Evolutionary conservation across 768 basidiomycete genomes (phyloP), one percentile per base, ranked within the genome.

Genomic region (Pleurotus giganteus): DNA sequence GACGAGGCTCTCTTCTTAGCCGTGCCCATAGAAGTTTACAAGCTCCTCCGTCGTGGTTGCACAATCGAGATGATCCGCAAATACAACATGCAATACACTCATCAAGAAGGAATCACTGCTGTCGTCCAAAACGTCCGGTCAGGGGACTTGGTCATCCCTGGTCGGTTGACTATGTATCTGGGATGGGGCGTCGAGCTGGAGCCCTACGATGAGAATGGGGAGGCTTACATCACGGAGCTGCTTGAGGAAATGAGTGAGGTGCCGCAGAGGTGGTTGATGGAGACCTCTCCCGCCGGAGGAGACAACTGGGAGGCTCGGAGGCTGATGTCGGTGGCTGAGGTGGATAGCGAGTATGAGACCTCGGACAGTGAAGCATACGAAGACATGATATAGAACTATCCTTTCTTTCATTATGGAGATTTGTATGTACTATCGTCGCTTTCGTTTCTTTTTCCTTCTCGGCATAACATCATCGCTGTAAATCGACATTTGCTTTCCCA

Each of bases 171-270:
- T 24, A 62, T 89, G 7, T 84, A 74, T 58, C 74, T 90, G 4
- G 88, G 88, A 4, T 90, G 85, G 85, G 89, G 88, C 59, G 76
- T 89, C 52, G 59, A 68, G 17, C 66, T 85, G 44, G 74, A 81
- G 54, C 65, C 60, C 12, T 68, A 69, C 36, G 84, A 85, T 55
- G 63, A 62, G 4, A 73, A 75, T 43, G 83, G 79, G 17, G 67
- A 69, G 7, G 63, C 61, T 32, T 81, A 70, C 28, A 78, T 86
- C 53, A 69, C 69, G 43, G 62, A 66, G 41, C 64, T 82, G 19
- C 55, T 77, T 42, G 53, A 56, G 12, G 75, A 77, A 29, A 65
- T 75, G 45, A 67, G 61, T 45, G 56, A 58, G 4, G 61, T 58
- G 32, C 68, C 71, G 4, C 63, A 67, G 17, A 63, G 67, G 53